These are phyloP conservation scores for Tulasnella sp. DNA, from an alignment of 768 basidiomycete genomes.

Conservation along the genomic window DNA sequence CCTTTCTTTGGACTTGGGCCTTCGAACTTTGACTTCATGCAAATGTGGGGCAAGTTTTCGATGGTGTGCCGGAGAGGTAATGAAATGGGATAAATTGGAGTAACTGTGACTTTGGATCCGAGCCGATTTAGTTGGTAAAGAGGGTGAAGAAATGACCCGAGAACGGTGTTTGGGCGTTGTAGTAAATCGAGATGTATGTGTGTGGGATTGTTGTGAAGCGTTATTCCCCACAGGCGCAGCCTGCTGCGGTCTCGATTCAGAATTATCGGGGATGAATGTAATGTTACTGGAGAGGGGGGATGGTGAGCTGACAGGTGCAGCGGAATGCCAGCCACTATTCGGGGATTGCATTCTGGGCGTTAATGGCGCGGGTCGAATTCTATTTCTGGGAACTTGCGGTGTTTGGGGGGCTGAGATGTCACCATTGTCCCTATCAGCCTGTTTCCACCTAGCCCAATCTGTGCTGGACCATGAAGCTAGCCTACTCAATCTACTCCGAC, in stretches of 20 bases:
- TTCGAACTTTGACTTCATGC: slow-evolving; percentile 15
- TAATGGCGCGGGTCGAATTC: too few relatives aligned
- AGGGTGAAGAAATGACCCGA: background rate
- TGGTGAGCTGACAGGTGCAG: too few relatives aligned
- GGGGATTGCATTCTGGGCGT: too few relatives aligned
- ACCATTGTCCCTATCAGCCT: too few relatives aligned
- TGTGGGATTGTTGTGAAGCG: background rate
- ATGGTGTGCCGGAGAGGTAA: background rate
- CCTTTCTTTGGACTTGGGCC: too few relatives aligned
- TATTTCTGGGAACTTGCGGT: too few relatives aligned
- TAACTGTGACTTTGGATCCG: background rate
- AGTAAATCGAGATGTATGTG: background rate
- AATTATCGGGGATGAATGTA: too few relatives aligned
- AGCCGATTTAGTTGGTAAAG: background rate
- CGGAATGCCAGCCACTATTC: too few relatives aligned
- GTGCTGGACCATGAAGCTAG: background rate
- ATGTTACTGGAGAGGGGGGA: too few relatives aligned
- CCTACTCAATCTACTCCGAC: too few relatives aligned
- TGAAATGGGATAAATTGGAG: background rate
- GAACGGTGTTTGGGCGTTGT: background rate
- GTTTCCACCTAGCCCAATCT: background rate
- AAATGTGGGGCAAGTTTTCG: slow-evolving; percentile 13
- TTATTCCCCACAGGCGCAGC: too few relatives aligned
- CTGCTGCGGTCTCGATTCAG: too few relatives aligned
- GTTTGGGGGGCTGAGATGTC: background rate